Base-by-base conservation (phyloP, 2,329 filamentous ascomycete species). In the Elsinoe batatas region DNA sequence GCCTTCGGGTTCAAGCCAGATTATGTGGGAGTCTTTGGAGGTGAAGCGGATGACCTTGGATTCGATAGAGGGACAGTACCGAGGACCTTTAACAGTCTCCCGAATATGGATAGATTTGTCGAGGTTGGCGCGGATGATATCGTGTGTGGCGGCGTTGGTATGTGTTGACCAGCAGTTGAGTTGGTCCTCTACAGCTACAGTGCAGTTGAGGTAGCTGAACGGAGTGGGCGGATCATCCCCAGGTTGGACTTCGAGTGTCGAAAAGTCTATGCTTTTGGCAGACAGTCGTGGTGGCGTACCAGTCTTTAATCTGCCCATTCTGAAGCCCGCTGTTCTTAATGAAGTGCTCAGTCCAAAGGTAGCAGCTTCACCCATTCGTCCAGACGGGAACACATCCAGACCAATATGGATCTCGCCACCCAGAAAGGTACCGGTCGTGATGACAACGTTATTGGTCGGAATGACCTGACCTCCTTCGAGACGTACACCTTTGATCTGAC, bases 1-100 rank as follows among this genome's bases (percentile, higher is more conserved):
- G 2, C 93, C 93, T 75, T 98, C 93, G 0, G 91, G 93, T 69
- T 98, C 93, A 12, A 98, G 81, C 93, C 93, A 98, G 55, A 98
- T 85, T 61, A 95, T 88, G 64, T 98, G 93, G 5, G 78, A 79
- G 17, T 83, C 74, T 67, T 90, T 93, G 60, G 93, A 79, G 3
- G 82, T 77, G 67, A 98, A 98, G 7, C 88, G 83, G 43, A 96
- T 85, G 50, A 98, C 79, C 70, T 98, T 98, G 13, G 90, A 90
- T 71, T 98, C 93, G 3, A 98, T 75, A 0, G 91, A 97, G 2
- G 93, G 93, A 65, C 93, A 98, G 67, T 98, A 98, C 58, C 93
- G 80, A 1, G 93, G 93, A 0, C 93, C 93, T 65, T 89, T 93
- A 53, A 98, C 88, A 0, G 89, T 91, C 69, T 98, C 93, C 20